phyloP scores from a whole-genome alignment of 805 yeast species.

The Tetrapisispora arboricola region DNA sequence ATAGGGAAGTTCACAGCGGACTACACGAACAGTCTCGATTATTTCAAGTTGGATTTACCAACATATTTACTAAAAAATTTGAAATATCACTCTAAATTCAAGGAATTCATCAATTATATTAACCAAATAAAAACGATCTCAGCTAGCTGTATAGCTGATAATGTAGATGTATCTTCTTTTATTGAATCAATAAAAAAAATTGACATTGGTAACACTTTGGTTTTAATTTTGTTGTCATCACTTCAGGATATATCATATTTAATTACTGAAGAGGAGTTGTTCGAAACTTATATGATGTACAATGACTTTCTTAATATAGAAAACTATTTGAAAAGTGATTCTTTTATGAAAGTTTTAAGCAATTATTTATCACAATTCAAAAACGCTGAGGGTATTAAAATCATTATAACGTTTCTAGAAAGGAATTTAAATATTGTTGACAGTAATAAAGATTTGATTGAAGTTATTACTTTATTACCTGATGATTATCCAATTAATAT shows the following conservation, averaged over 20 bases:
- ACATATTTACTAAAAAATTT: slow-evolving; percentile 15
- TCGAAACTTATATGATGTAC: slow-evolving; percentile 12
- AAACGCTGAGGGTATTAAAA: slow-evolving; percentile 4
- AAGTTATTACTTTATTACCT: slow-evolving; percentile 15
- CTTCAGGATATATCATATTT: slow-evolving; percentile 4
- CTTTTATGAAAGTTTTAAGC: slow-evolving; percentile 11
- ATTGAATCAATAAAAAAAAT: slow-evolving; percentile 9
- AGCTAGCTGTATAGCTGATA: neutral
- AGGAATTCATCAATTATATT: slow-evolving; percentile 6
- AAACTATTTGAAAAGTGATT: slow-evolving; percentile 5
- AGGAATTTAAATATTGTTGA: slow-evolving; percentile 12
- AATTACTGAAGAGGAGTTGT: slow-evolving; percentile 5
- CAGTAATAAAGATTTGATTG: slow-evolving; percentile 5
- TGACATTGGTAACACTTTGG: slow-evolving; percentile 14
- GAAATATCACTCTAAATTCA: slow-evolving; percentile 5
- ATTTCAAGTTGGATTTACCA: slow-evolving; percentile 15
- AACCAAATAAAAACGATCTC: slow-evolving; percentile 5
- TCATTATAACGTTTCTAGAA: slow-evolving; percentile 11
- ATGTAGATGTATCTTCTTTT: neutral
- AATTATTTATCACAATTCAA: slow-evolving; percentile 11
- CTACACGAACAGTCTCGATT: slow-evolving; percentile 17
- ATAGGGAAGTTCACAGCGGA: slow-evolving; percentile 11
- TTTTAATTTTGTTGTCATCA: slow-evolving; percentile 10
- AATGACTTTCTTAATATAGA: slow-evolving; percentile 23
- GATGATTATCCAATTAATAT: slow-evolving; percentile 7